These are phyloP conservation scores for Mycogone perniciosa DNA, from an alignment of 2,329 filamentous ascomycete genomes.

Conservation along the genomic window DNA sequence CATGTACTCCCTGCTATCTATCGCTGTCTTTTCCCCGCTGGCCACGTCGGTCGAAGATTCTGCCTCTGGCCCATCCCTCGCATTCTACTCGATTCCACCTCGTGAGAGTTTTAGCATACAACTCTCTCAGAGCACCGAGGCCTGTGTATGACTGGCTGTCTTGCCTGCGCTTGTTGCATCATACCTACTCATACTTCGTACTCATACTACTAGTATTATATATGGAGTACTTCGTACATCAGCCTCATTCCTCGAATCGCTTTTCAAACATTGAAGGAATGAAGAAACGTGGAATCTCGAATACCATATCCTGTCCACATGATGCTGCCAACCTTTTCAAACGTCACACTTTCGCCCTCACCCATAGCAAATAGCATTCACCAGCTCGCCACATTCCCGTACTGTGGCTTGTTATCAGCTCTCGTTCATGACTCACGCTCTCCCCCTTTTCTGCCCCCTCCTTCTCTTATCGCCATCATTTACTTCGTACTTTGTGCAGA, in stretches of 20 bases:
- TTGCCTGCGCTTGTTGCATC: no score
- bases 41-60: slow-evolving; percentile 7
- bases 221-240: no score
- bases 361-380: neutral
- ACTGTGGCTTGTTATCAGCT: slow-evolving; percentile 9
- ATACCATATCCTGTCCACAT: slow-evolving; percentile 6
- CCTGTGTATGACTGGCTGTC: no score
- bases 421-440: slow-evolving; percentile 7
- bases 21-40: slow-evolving; percentile 6
- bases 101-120: no score
- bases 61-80: slow-evolving; percentile 1
- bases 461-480: slow-evolving; percentile 5
- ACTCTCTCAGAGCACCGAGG: no score
- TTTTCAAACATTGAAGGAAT: neutral
- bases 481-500: neutral
- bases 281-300: neutral
- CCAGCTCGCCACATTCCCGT: neutral
- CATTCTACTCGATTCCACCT: slow-evolving; percentile 2
- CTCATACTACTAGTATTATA: no score
- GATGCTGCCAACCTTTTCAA: neutral
- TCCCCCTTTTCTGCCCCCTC: neutral
- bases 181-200: no score
- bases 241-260: slow-evolving; percentile 1
- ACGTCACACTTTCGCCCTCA: neutral
- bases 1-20: slow-evolving; percentile 2